These are phyloP conservation scores for Chaetoceros tenuissimus DNA, from an alignment of 108 stramenopile species.

Conservation along the genomic window DNA sequence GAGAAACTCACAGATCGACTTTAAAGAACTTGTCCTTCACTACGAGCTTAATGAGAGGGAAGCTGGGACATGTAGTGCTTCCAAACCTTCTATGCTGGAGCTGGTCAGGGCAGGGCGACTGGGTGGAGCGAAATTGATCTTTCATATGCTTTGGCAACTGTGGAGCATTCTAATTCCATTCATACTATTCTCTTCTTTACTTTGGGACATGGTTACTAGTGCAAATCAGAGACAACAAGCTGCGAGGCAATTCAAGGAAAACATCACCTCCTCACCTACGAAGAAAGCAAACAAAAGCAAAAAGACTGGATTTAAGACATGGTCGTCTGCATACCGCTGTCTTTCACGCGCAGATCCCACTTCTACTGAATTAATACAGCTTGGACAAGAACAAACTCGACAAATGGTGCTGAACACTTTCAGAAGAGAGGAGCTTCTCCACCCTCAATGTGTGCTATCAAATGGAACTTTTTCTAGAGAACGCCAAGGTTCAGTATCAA, in stretches of 20 bases:
- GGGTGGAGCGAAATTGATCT: too few species aligned
- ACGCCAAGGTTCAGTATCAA: constrained; percentile 4
- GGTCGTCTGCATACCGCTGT: constrained; percentile 59
- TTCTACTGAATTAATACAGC: constrained; percentile 50
- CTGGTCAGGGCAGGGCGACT: too few species aligned
- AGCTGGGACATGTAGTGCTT: too few species aligned
- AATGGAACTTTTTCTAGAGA: constrained; percentile 48
- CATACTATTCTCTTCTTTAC: background rate
- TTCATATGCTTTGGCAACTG: too few species aligned
- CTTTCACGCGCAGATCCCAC: constrained; percentile 67
- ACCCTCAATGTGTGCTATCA: constrained; percentile 41
- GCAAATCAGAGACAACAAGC: background rate
- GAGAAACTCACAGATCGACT: too few species aligned
- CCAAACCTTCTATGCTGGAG: too few species aligned
- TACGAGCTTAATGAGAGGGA: too few species aligned
- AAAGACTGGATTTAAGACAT: constrained; percentile 2
- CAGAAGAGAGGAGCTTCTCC: constrained; percentile 31
- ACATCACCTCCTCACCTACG: background rate
- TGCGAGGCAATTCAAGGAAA: background rate
- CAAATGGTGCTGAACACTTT: constrained; percentile 55
- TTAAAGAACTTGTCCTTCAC: too few species aligned
- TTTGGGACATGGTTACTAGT: background rate
- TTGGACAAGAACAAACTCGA: constrained; percentile 67
- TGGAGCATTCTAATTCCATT: background rate
- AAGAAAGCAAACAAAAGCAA: background rate